Evolutionary conservation across 129 eudicot genomes (phyloP).

Genomic region (Pseudognaphalium luteoalbum): DNA sequence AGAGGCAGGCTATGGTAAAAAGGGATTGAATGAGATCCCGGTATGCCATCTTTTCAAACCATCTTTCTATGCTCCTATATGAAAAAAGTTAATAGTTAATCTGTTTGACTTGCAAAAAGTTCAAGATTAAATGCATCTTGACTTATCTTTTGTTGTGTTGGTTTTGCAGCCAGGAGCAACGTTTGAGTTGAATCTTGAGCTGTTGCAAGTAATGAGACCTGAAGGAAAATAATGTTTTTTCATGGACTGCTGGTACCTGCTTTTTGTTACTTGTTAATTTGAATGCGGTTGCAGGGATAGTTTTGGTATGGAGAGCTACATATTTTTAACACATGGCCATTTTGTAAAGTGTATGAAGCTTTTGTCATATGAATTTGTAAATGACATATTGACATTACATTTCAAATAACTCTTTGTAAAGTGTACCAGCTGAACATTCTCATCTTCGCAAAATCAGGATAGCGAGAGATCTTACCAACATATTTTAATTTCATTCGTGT

Average conservation of each 20-base stretch:
- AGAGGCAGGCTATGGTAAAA: slow-evolving; percentile 87
- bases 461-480: too few species aligned
- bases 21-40: slow-evolving; percentile 91
- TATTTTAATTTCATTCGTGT: too few species aligned
- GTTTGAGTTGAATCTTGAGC: slow-evolving; percentile 85
- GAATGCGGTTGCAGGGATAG: slow-evolving; percentile 26
- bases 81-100: background rate
- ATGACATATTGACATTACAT: slow-evolving; percentile 4
- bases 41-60: slow-evolving; percentile 34
- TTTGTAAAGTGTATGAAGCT: slow-evolving; percentile 25
- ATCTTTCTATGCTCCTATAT: background rate
- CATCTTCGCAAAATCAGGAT: background rate
- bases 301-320: slow-evolving; percentile 22
- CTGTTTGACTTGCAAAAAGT: background rate
- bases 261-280: background rate
- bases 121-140: background rate
- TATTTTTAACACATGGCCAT: slow-evolving; percentile 12
- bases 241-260: background rate
- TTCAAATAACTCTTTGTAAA: slow-evolving; percentile 16
- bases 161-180: slow-evolving; percentile 82
- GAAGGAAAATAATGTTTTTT: slow-evolving; percentile 39
- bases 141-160: background rate
- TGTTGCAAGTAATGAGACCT: slow-evolving; percentile 58
- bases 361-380: slow-evolving; percentile 27
- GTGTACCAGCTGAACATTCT: background rate